Evolutionary conservation across 176 grass and related monocot genomes (phyloP).

Genomic region (Tillandsia fasciculata): DNA sequence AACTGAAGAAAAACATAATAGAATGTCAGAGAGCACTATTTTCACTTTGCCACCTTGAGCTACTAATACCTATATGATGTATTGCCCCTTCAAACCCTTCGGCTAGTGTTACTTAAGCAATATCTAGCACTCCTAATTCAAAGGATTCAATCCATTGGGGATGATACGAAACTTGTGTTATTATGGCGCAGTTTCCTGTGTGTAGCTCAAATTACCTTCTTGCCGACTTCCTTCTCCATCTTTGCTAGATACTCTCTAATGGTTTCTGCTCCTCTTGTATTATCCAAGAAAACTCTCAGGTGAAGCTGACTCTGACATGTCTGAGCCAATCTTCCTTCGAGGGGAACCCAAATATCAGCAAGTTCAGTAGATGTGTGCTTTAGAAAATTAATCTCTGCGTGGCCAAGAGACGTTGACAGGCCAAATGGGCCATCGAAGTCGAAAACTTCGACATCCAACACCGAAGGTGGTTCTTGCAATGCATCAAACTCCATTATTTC

Average conservation of each 20-base stretch:
- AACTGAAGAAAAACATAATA: conserved; percentile 30
- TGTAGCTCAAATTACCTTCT: conserved; percentile 40
- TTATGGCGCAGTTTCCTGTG: no score
- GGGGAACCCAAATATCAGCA: conserved; percentile 68
- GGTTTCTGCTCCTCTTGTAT: conserved; percentile 55
- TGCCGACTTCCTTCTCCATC: conserved; percentile 91
- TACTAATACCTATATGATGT: no score
- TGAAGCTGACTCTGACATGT: conserved; percentile 58
- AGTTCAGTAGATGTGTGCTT: conserved; percentile 54
- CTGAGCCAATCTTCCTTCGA: conserved; percentile 60
- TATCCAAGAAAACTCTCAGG: conserved; percentile 83
- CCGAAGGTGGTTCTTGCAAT: conserved; percentile 84
- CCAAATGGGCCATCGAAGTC: conserved; percentile 84
- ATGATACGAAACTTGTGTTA: no score
- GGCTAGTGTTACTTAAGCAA: no score
- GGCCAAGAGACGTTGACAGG: conserved; percentile 50
- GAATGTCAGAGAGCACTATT: conserved; percentile 7
- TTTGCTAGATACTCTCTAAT: conserved; percentile 62
- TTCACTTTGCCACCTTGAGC: no score
- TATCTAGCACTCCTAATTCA: no score
- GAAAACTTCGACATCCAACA: conserved; percentile 63
- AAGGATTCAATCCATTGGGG: no score
- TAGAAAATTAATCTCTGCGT: conserved; percentile 77
- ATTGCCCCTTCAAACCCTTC: no score
- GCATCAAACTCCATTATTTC: conserved; percentile 82